Conservation (phyloP, 768 basidiomycete genomes). For the Pholiota microspora region DNA sequence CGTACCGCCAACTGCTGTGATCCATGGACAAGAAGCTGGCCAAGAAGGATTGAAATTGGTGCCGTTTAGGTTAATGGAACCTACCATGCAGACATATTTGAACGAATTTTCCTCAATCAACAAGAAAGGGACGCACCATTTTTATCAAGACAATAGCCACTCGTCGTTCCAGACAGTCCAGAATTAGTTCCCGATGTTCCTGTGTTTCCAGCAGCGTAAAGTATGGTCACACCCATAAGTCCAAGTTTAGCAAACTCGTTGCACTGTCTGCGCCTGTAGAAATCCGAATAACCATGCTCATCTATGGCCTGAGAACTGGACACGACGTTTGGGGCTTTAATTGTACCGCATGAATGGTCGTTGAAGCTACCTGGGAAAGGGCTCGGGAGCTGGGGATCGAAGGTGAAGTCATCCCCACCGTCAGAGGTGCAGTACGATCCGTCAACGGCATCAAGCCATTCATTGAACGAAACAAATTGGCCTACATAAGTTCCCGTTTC, state of each 20-base stretch:
- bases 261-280: constrained; percentile 32
- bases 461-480: constrained; percentile 39
- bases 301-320: constrained; percentile 32
- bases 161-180: too few species aligned
- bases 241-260: constrained; percentile 38
- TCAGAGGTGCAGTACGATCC: constrained; percentile 40
- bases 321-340: constrained; percentile 30
- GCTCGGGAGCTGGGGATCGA: constrained; percentile 18
- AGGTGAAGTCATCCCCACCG: constrained; percentile 38
- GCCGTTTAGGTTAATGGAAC: constrained; percentile 29
- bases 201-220: constrained; percentile 57
- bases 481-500: constrained; percentile 22
- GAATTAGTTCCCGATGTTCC: constrained; percentile 41
- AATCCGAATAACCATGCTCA: constrained; percentile 25
- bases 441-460: constrained; percentile 46
- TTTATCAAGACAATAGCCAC: constrained; percentile 32
- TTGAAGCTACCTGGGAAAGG: constrained; percentile 26
- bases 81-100: constrained; percentile 12
- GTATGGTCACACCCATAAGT: constrained; percentile 53
- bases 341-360: constrained; percentile 31
- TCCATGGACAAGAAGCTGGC: constrained; percentile 42
- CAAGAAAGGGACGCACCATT: constrained; percentile 11
- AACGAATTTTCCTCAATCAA: not conserved
- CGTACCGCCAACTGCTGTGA: constrained; percentile 51
- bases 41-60: constrained; percentile 45